Evolutionary conservation across 805 yeast genomes (phyloP).

Genomic region (Suhomyces vadensis): DNA sequence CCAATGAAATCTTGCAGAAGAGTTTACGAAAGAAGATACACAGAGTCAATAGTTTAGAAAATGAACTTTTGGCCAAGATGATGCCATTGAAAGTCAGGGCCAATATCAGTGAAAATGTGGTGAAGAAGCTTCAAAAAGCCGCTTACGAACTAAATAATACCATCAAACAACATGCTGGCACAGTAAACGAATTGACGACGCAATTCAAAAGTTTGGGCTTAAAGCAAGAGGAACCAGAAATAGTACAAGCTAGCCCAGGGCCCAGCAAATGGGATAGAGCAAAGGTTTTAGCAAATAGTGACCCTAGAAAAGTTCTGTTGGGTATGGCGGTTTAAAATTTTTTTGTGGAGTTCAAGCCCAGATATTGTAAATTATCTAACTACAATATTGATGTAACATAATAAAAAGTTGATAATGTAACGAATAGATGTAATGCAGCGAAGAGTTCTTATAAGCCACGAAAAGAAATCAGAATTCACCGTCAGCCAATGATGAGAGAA

Average conservation of each 20-base stretch:
- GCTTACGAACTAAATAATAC: constrained; percentile 29
- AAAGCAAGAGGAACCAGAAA: background rate
- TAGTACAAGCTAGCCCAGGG: background rate
- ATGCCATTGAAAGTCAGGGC: constrained; percentile 36
- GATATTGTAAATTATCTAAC: too few relatives aligned
- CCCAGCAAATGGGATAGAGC: constrained; percentile 1
- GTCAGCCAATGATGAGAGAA: too few relatives aligned
- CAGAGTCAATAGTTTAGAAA: constrained; percentile 23
- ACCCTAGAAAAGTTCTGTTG: background rate
- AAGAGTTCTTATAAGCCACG: too few relatives aligned
- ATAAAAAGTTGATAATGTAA: too few relatives aligned
- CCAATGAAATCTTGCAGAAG: constrained; percentile 25
- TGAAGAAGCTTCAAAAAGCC: constrained; percentile 29
- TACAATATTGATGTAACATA: too few relatives aligned
- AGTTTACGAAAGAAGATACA: constrained; percentile 29
- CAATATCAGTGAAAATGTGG: constrained; percentile 16
- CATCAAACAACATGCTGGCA: constrained; percentile 15
- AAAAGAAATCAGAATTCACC: too few relatives aligned
- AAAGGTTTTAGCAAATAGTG: background rate
- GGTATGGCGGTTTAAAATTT: too few relatives aligned
- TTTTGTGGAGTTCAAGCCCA: too few relatives aligned
- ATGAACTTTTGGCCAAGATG: constrained; percentile 24
- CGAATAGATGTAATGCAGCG: too few relatives aligned
- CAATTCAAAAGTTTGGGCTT: constrained; percentile 2
- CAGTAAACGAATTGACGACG: constrained; percentile 14